These are phyloP conservation scores for Suhomyces coccinellae DNA, from an alignment of 1,139 yeast species.

Conservation along the genomic window DNA sequence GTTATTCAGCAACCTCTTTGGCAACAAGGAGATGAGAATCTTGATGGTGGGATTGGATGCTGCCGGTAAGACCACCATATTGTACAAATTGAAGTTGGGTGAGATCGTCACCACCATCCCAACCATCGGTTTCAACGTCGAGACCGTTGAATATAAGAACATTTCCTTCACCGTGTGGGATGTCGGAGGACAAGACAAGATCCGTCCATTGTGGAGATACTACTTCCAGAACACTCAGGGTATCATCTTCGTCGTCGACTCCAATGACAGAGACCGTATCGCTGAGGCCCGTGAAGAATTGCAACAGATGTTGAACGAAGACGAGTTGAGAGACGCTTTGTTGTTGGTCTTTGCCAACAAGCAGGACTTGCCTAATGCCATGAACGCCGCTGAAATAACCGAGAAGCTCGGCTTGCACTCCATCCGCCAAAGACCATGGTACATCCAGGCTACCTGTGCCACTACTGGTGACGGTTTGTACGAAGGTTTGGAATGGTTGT, in stretches of 20 bases:
- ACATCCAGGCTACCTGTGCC: conserved; percentile 86
- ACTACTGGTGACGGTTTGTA: conserved; percentile 89
- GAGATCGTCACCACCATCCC: conserved; percentile 93
- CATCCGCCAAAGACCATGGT: conserved; percentile 88
- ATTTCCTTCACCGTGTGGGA: conserved; percentile 95
- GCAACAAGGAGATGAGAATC: conserved; percentile 84
- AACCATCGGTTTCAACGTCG: conserved; percentile 92
- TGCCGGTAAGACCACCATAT: conserved; percentile 89
- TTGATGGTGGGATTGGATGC: conserved; percentile 94
- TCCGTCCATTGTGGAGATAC: conserved; percentile 95
- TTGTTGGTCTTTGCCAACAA: conserved; percentile 88
- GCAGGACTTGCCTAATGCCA: conserved; percentile 90
- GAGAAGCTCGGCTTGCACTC: conserved; percentile 82
- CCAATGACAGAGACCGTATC: conserved; percentile 92
- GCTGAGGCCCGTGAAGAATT: conserved; percentile 91
- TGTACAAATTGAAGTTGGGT: conserved; percentile 86
- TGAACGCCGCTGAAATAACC: conserved; percentile 88
- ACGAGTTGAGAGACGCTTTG: conserved; percentile 88
- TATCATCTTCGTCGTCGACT: conserved; percentile 88
- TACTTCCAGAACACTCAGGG: conserved; percentile 94
- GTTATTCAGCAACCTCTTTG: conserved; percentile 82
- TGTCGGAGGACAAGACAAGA: conserved; percentile 97
- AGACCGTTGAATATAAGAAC: conserved; percentile 92
- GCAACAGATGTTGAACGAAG: conserved; percentile 93
- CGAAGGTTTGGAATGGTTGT: conserved; percentile 91